Conservation (phyloP, 495 filamentous ascomycete species). For the Penicillium samsonianum region DNA sequence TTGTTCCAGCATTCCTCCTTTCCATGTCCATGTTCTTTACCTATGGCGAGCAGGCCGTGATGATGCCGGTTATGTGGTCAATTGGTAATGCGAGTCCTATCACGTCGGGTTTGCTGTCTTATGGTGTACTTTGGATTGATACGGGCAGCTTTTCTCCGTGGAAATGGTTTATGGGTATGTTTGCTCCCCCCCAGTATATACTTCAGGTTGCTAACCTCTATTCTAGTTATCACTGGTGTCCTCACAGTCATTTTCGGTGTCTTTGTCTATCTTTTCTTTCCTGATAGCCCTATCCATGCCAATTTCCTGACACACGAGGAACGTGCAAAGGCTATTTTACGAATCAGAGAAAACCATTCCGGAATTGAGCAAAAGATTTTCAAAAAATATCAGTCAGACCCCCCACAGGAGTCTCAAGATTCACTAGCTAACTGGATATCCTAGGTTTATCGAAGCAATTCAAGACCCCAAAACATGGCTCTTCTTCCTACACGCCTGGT, state of each 20-base stretch:
- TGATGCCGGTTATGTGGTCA: constrained; percentile 48
- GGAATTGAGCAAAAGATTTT: constrained; percentile 60
- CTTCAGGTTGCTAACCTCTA: not conserved
- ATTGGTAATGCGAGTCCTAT: constrained; percentile 44
- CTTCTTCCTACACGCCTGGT: constrained; percentile 44
- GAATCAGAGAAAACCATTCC: constrained; percentile 58
- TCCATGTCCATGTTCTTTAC: constrained; percentile 47
- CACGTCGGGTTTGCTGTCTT: constrained; percentile 42
- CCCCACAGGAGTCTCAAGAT: not conserved
- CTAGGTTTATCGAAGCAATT: constrained; percentile 34
- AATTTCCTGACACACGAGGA: constrained; percentile 56
- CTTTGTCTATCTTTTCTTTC: constrained; percentile 53
- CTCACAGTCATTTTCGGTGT: constrained; percentile 53
- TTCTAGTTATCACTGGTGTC: constrained; percentile 44
- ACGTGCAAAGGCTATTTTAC: constrained; percentile 54
- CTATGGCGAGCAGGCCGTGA: constrained; percentile 42
- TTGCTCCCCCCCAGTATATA: not conserved
- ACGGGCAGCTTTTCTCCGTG: constrained; percentile 40
- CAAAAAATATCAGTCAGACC: constrained; percentile 49
- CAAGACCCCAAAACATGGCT: constrained; percentile 32
- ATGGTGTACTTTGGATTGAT: constrained; percentile 45
- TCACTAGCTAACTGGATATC: not conserved
- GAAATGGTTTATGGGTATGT: constrained; percentile 44
- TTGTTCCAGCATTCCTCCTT: constrained; percentile 45
- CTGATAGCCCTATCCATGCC: constrained; percentile 58